Conservation (phyloP, 192 early-diverging fungal genomes). For the Backusella tuberculispora region DNA sequence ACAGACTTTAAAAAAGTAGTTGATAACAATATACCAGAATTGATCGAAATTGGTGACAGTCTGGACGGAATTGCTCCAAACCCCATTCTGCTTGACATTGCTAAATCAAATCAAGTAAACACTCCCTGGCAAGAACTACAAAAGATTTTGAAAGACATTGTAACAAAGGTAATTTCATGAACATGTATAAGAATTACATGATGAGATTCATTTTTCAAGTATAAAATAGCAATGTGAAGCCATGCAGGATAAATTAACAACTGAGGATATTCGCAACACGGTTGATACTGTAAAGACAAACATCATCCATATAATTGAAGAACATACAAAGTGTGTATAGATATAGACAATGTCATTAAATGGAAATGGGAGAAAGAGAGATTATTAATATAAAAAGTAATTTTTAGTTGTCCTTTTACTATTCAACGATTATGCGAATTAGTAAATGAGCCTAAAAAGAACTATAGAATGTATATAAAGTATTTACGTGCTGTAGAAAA, state of each 20-base stretch:
- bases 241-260: neutral
- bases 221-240: slow-evolving; percentile 13
- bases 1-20: slow-evolving; percentile 1
- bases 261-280: neutral
- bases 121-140: slow-evolving; percentile 22
- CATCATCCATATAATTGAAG: slow-evolving; percentile 14
- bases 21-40: slow-evolving; percentile 8
- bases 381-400: neutral
- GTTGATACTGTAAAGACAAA: slow-evolving; percentile 13
- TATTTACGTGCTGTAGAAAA: slow-evolving; percentile 28
- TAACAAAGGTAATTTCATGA: slow-evolving; percentile 6
- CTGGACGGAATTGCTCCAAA: neutral
- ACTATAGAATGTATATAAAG: slow-evolving; percentile 28
- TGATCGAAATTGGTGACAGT: slow-evolving; percentile 17
- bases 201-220: neutral
- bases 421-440: slow-evolving; percentile 30
- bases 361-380: neutral
- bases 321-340: slow-evolving; percentile 13
- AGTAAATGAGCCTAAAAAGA: slow-evolving; percentile 20
- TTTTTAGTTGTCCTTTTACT: slow-evolving; percentile 21
- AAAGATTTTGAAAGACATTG: neutral
- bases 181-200: neutral
- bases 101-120: neutral
- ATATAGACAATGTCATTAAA: neutral
- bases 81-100: neutral